Percentiles rank a stretch among this genome's conserved stretches.
phyloP scores from a whole-genome alignment of 2,329 filamentous ascomycete species.

The Zymoseptoria brevis region DNA sequence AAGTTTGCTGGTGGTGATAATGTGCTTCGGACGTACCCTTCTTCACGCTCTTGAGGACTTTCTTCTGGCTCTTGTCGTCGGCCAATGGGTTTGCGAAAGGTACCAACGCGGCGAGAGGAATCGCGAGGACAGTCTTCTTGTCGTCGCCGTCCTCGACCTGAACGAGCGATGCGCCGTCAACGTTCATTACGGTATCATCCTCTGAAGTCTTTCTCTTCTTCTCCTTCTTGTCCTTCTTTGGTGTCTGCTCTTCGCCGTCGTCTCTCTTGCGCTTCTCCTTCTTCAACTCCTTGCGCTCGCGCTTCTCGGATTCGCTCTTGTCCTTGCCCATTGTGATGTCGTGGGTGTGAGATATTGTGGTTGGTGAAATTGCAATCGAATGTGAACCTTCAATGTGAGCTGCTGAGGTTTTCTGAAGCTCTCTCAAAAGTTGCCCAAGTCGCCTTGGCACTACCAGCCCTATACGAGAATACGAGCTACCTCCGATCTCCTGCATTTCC shows the following conservation, averaged over 20 bases:
- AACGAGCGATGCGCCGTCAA: conserved; percentile 22
- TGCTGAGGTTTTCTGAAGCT: background rate
- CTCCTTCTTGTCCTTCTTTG: conserved; percentile 49
- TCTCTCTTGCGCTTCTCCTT: conserved; percentile 36
- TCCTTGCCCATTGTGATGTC: conserved; percentile 30
- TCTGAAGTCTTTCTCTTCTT: conserved; percentile 52
- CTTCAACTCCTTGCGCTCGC: conserved; percentile 43
- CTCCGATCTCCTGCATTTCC: too few relatives aligned
- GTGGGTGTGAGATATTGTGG: background rate
- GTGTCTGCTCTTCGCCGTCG: background rate
- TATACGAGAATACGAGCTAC: background rate
- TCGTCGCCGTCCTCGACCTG: conserved; percentile 38
- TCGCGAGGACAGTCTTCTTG: conserved; percentile 34
- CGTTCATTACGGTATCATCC: conserved; percentile 21
- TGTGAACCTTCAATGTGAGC: background rate
- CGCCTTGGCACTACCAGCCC: background rate
- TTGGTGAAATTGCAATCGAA: background rate
- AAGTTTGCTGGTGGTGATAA: too few relatives aligned
- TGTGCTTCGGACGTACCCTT: conserved; percentile 43
- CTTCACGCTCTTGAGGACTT: conserved; percentile 58
- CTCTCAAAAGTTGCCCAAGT: background rate
- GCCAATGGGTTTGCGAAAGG: conserved; percentile 77
- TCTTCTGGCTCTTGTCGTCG: conserved; percentile 65
- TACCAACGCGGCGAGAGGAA: conserved; percentile 53
- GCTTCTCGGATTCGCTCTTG: conserved; percentile 26